Percentiles rank a stretch among this genome's conserved stretches.
Conservation (phyloP, 1,284 basidiomycete genomes). For the Ustilago trichophora region DNA sequence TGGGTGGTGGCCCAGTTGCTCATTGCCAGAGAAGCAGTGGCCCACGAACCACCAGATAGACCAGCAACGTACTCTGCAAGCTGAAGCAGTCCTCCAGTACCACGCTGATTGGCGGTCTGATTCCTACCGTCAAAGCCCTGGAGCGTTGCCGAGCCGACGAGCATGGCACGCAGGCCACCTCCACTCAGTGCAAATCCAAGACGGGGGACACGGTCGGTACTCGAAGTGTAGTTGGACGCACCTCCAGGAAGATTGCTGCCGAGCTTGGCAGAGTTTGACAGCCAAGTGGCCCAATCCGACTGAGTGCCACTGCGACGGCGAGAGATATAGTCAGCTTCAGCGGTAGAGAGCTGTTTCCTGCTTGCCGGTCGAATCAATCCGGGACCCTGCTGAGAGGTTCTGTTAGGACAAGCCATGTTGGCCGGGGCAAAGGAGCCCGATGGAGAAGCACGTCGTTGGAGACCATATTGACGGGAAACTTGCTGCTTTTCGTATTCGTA, state of each 20-base stretch:
- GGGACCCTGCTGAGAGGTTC: constrained; percentile 29
- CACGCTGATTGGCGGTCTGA: constrained; percentile 52
- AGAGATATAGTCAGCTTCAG: constrained; percentile 53
- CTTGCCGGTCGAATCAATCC: constrained; percentile 56
- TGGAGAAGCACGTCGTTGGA: constrained; percentile 39
- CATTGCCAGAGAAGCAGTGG: constrained; percentile 52
- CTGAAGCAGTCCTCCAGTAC: constrained; percentile 63
- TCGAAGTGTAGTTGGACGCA: constrained; percentile 48
- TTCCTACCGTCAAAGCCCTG: constrained; percentile 62
- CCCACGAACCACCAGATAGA: constrained; percentile 64
- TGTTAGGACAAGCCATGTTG: constrained; percentile 53
- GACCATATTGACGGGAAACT: not conserved
- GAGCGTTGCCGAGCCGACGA: constrained; percentile 57
- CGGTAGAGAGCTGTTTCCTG: constrained; percentile 34
- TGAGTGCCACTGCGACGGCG: constrained; percentile 29
- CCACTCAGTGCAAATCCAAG: constrained; percentile 69
- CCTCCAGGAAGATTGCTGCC: constrained; percentile 49
- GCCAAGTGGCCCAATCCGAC: constrained; percentile 50
- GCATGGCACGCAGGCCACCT: constrained; percentile 70
- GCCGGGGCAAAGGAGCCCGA: constrained; percentile 51
- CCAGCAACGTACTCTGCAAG: constrained; percentile 62
- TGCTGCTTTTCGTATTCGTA: constrained; percentile 33
- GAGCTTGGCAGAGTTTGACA: constrained; percentile 40
- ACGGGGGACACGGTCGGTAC: constrained; percentile 54
- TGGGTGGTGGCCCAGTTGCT: constrained; percentile 62